A percentile compares a stretch with the other conserved stretches of the same genome.
phyloP scores from a whole-genome alignment of 352 stramenopile species.

The Elongisporangium anandrum region DNA sequence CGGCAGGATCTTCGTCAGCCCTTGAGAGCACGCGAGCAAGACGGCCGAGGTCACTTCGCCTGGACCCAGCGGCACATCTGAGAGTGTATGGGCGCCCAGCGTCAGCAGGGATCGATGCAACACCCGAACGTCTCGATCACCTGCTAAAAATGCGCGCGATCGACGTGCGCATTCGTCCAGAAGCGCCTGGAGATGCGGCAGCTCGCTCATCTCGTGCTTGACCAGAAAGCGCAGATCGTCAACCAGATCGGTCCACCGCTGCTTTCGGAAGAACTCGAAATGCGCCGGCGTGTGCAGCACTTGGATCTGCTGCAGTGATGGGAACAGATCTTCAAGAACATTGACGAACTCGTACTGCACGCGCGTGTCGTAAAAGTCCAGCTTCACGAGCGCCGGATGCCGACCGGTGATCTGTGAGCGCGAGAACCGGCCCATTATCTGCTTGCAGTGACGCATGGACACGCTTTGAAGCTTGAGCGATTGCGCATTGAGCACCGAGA shows the following conservation, averaged over 20 bases:
- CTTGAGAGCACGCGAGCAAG: conserved; percentile 57
- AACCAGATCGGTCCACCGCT: conserved; percentile 32
- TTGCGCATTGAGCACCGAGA: conserved; percentile 80
- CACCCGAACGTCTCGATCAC: conserved; percentile 6
- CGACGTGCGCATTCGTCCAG: conserved; percentile 44
- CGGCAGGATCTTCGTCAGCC: conserved; percentile 39
- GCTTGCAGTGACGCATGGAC: conserved; percentile 77
- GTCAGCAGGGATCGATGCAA: conserved; percentile 51
- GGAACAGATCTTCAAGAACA: conserved; percentile 50
- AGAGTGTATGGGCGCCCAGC: conserved; percentile 22
- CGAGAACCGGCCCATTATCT: conserved; percentile 53
- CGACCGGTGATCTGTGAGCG: conserved; percentile 36
- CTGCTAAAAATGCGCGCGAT: conserved; percentile 5
- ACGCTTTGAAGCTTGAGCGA: conserved; percentile 59
- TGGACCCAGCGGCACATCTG: conserved; percentile 56
- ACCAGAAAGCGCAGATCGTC: conserved; percentile 59
- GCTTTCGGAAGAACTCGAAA: conserved; percentile 43
- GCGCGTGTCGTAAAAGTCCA: conserved; percentile 71
- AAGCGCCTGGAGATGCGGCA: conserved; percentile 49
- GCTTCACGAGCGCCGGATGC: conserved; percentile 45
- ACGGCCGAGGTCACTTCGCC: conserved; percentile 39
- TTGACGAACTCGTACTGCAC: conserved; percentile 39
- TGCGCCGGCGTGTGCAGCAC: conserved; percentile 75
- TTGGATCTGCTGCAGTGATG: conserved; percentile 50
- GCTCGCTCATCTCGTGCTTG: conserved; percentile 48